Percentiles rank a stretch among this genome's conserved stretches.
Conservation (phyloP, 2,329 filamentous ascomycete species). For the Cryphonectria radicalis region DNA sequence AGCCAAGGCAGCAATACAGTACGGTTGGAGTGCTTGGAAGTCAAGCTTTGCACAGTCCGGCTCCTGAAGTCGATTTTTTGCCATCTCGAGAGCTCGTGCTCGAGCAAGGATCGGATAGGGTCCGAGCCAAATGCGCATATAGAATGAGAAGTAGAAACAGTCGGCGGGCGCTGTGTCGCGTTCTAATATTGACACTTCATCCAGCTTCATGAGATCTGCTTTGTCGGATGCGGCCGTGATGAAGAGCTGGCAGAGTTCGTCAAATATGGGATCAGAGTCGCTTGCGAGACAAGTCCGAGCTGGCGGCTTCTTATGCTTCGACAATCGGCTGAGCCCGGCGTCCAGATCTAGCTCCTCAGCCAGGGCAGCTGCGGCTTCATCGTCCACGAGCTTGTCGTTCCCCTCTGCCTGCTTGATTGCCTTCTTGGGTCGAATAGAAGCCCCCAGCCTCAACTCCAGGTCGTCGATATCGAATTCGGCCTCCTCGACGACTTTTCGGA, state of each 20-base stretch:
- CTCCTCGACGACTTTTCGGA: conserved; percentile 69
- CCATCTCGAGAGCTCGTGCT: conserved; percentile 69
- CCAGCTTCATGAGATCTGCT: conserved; percentile 53
- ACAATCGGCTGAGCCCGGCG: conserved; percentile 45
- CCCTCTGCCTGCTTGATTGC: conserved; percentile 46
- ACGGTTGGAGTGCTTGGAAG: conserved; percentile 82
- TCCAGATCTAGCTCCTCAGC: conserved; percentile 43
- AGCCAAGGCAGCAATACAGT: conserved; percentile 72
- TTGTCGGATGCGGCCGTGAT: conserved; percentile 55
- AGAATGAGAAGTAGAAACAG: conserved; percentile 75
- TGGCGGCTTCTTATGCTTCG: conserved; percentile 33
- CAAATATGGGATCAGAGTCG: conserved; percentile 56
- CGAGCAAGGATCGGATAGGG: conserved; percentile 71
- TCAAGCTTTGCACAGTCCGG: conserved; percentile 59
- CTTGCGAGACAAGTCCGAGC: conserved; percentile 57
- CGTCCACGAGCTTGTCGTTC: conserved; percentile 53
- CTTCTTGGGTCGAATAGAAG: conserved; percentile 64
- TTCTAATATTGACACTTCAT: conserved; percentile 58
- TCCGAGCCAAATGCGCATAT: conserved; percentile 75
- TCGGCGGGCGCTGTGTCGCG: conserved; percentile 59
- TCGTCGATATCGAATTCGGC: conserved; percentile 74
- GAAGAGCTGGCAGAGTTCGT: conserved; percentile 63
- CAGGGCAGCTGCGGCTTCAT: conserved; percentile 34
- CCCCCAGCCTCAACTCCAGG: conserved; percentile 75
- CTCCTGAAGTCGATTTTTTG: conserved; percentile 60